phyloP scores from a whole-genome alignment of 805 yeast species.

The Torulaspora gathmanii region DNA sequence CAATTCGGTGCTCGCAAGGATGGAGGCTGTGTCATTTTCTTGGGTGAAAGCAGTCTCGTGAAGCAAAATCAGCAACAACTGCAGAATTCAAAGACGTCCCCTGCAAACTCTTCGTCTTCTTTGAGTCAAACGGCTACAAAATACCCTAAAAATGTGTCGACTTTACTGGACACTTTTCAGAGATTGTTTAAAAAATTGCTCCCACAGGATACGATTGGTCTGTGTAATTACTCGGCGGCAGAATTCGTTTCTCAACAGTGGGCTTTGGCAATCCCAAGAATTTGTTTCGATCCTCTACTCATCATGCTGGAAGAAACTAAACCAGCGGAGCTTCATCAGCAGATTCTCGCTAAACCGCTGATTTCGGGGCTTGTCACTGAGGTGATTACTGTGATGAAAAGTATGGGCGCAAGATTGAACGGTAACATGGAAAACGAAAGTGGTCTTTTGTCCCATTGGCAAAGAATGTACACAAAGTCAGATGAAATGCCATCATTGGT shows the following conservation, averaged over 20 bases:
- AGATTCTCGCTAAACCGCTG: conserved; percentile 80
- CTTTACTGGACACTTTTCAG: conserved; percentile 30
- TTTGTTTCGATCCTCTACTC: conserved; percentile 73
- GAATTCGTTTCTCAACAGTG: conserved; percentile 74
- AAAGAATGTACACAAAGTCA: conserved; percentile 39
- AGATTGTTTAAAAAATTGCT: conserved; percentile 32
- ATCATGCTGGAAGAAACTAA: conserved; percentile 66
- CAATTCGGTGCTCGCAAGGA: conserved; percentile 37
- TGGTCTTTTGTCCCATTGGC: conserved; percentile 52
- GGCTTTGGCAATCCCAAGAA: conserved; percentile 75
- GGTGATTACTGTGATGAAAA: conserved; percentile 63
- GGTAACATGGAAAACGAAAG: conserved; percentile 62
- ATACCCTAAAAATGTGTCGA: conserved; percentile 21
- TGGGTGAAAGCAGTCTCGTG: conserved; percentile 36
- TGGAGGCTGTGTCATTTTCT: conserved; percentile 42
- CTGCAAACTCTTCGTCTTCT: conserved; percentile 10
- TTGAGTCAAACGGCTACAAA: conserved; percentile 6
- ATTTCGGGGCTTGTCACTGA: conserved; percentile 76
- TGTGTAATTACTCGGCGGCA: conserved; percentile 27
- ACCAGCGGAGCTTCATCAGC: conserved; percentile 54
- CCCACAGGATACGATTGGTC: conserved; percentile 39
- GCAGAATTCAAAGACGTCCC: conserved; percentile 11
- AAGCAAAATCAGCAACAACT: conserved; percentile 12
- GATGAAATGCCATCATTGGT: conserved; percentile 55
- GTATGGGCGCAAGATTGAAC: conserved; percentile 68